These are phyloP conservation scores for Xylaria sp. DNA, from an alignment of 2,329 filamentous ascomycete species.

Conservation along the genomic window DNA sequence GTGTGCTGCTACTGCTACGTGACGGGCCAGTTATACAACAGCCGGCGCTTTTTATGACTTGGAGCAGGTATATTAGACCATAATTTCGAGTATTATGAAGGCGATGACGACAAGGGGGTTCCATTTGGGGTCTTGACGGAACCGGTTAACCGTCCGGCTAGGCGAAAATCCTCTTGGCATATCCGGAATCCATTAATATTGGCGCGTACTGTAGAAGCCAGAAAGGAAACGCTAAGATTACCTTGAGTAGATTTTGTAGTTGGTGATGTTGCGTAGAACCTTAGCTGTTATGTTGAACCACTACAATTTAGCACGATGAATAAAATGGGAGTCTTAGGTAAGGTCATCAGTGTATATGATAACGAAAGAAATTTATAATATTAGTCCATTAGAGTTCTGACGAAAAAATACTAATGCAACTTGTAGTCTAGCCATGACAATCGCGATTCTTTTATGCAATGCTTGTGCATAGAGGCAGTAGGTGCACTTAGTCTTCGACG, in stretches of 20 bases:
- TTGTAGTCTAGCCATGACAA: background rate
- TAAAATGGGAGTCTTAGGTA: background rate
- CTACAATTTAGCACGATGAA: background rate
- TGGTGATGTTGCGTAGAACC: background rate
- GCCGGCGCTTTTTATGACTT: constrained; percentile 32
- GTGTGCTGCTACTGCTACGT: constrained; percentile 43
- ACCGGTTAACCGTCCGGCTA: constrained; percentile 29
- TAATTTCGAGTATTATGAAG: background rate
- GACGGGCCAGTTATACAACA: constrained; percentile 35
- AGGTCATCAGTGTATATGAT: background rate
- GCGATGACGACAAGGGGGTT: constrained; percentile 12
- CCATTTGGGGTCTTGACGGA: constrained; percentile 9
- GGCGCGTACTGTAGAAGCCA: background rate
- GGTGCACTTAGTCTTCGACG: background rate
- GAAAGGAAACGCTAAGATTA: background rate
- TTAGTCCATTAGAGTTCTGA: no score
- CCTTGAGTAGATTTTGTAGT: background rate
- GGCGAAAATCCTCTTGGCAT: constrained; percentile 1
- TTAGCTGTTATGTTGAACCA: background rate
- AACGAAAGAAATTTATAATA: no score
- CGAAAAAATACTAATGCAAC: no score
- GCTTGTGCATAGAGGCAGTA: background rate
- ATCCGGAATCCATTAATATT: background rate
- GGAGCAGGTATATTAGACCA: constrained; percentile 14
- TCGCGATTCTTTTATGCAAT: background rate